Conservation (phyloP, 352 stramenopile species). For the Saprolegnia diclina region DNA sequence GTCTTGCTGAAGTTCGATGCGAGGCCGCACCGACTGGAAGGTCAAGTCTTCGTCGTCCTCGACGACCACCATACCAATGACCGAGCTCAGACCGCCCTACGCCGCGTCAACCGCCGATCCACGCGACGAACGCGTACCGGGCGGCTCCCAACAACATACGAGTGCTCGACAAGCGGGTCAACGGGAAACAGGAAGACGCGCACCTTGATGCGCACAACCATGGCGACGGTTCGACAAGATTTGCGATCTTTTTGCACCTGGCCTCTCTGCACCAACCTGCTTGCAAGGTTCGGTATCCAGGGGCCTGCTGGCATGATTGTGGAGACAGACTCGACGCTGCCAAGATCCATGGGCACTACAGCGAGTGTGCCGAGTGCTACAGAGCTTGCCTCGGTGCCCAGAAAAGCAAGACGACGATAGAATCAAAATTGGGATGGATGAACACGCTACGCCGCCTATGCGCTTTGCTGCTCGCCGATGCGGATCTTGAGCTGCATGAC, state of each 20-base stretch:
- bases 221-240: background rate
- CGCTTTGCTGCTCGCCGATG: slow-evolving; percentile 9
- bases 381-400: too few relatives aligned
- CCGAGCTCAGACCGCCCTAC: slow-evolving; percentile 51
- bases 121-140: slow-evolving; percentile 33
- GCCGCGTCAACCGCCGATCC: background rate
- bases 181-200: slow-evolving; percentile 74
- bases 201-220: slow-evolving; percentile 55
- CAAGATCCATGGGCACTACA: too few relatives aligned
- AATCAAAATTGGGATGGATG: too few relatives aligned
- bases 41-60: slow-evolving; percentile 61
- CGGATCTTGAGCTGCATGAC: slow-evolving; percentile 84
- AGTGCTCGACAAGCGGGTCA: slow-evolving; percentile 60
- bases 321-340: too few relatives aligned
- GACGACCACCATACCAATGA: slow-evolving; percentile 57
- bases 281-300: background rate
- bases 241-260: background rate
- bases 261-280: background rate
- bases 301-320: too few relatives aligned
- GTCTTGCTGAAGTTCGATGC: slow-evolving; percentile 59
- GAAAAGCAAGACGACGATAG: too few relatives aligned
- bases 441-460: background rate
- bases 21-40: slow-evolving; percentile 53
- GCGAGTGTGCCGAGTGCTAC: too few relatives aligned
- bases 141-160: slow-evolving; percentile 63